Conservation (phyloP, 352 stramenopile species). For the Globisporangium nodosum region DNA sequence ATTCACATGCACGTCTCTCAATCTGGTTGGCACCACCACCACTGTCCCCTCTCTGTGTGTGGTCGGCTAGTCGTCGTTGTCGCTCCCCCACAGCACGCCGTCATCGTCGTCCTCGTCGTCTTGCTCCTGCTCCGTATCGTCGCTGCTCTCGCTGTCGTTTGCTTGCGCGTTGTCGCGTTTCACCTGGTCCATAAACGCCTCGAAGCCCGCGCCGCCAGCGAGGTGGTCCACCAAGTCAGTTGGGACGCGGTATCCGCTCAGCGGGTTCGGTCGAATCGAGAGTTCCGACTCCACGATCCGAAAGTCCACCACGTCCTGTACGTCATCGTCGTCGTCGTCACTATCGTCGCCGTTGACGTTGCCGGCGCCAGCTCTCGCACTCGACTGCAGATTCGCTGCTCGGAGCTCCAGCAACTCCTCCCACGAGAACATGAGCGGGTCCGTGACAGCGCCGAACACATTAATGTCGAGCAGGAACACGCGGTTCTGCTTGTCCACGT, state of each 20-base stretch:
- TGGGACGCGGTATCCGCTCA: slow-evolving; percentile 79
- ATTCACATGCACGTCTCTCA: too few species aligned
- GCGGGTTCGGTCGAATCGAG: slow-evolving; percentile 53
- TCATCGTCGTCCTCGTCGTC: slow-evolving; percentile 11
- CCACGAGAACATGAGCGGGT: slow-evolving; percentile 93
- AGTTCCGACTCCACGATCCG: slow-evolving; percentile 67
- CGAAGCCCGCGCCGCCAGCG: slow-evolving; percentile 59
- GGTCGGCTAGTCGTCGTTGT: slow-evolving; percentile 15
- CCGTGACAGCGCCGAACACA: slow-evolving; percentile 89
- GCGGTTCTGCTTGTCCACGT: slow-evolving; percentile 90
- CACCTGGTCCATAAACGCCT: slow-evolving; percentile 82
- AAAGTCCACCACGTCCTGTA: slow-evolving; percentile 60
- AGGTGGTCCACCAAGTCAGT: slow-evolving; percentile 82
- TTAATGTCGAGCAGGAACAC: slow-evolving; percentile 95
- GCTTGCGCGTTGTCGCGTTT: slow-evolving; percentile 54
- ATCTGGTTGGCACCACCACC: too few species aligned
- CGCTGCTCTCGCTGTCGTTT: slow-evolving; percentile 14
- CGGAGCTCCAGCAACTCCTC: slow-evolving; percentile 59
- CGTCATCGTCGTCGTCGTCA: slow-evolving; percentile 29
- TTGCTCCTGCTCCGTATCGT: slow-evolving; percentile 23
- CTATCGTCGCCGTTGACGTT: neutral
- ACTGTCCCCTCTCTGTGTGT: too few species aligned
- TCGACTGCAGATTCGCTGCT: slow-evolving; percentile 14
- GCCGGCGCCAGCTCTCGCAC: slow-evolving; percentile 6
- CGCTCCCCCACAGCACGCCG: slow-evolving; percentile 12